These are phyloP conservation scores for Dioscorea dumetorum DNA, from an alignment of 106 monocot genomes.

Conservation along the genomic window DNA sequence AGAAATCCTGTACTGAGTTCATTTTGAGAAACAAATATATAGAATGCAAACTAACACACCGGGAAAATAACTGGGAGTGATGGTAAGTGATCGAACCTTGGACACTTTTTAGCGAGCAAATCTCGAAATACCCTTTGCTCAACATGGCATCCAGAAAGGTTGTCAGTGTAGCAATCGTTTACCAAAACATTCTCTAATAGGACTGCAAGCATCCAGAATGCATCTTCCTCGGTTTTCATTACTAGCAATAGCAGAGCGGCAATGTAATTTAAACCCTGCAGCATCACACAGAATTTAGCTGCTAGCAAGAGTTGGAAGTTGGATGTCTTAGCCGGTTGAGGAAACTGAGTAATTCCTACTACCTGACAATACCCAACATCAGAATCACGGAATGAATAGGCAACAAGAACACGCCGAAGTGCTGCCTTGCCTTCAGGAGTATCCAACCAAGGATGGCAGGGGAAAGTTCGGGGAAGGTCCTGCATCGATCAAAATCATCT, in stretches of 20 bases:
- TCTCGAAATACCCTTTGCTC: conserved; percentile 97
- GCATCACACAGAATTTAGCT: conserved; percentile 3
- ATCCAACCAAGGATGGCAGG: conserved; percentile 89
- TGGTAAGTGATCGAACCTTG: conserved; percentile 41
- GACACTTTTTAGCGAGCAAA: conserved; percentile 87
- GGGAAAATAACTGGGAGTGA: too few species aligned
- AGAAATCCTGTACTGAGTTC: conserved; percentile 57
- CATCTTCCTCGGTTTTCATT: conserved; percentile 95
- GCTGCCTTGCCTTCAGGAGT: conserved; percentile 82
- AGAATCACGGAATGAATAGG: conserved; percentile 95
- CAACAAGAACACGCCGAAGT: conserved; percentile 95
- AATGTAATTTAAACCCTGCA: conserved; percentile 94
- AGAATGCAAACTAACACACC: too few species aligned
- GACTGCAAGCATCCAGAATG: conserved; percentile 98
- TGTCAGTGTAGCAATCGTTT: conserved; percentile 90
- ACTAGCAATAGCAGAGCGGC: conserved; percentile 87
- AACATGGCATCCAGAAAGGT: conserved; percentile 96
- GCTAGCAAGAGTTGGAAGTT: not conserved
- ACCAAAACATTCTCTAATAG: conserved; percentile 95
- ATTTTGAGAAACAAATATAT: not conserved
- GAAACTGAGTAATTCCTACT: not conserved
- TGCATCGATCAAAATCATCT: conserved; percentile 10
- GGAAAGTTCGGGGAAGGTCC: conserved; percentile 98
- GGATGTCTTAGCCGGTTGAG: too few species aligned
- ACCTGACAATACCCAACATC: conserved; percentile 99